A percentile compares a stretch with the other conserved stretches of the same genome.
phyloP scores from a whole-genome alignment of 805 yeast genomes.

The Kluyveromyces aestuarii region DNA sequence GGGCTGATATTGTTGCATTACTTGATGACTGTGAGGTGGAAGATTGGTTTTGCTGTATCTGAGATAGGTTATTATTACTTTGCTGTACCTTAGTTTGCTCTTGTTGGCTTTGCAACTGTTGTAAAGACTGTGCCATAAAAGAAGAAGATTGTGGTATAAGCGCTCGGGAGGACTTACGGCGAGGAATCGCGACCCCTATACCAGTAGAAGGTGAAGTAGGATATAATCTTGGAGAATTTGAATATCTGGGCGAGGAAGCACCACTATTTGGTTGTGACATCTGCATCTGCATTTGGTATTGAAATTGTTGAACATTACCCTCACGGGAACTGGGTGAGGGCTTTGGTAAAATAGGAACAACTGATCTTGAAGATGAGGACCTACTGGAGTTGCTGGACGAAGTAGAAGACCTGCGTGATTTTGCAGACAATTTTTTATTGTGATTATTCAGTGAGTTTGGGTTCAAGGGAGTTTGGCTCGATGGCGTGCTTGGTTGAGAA shows the following conservation, averaged over 20 bases:
- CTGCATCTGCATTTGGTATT: conserved; percentile 2
- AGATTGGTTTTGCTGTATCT: conserved; percentile 8
- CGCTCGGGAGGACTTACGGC: conserved; percentile 23
- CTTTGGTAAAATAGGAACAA: conserved; percentile 29
- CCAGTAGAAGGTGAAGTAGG: conserved; percentile 14
- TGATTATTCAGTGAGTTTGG: conserved; percentile 13
- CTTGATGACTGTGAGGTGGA: conserved; percentile 1
- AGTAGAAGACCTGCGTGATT: conserved; percentile 24
- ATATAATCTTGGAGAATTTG: conserved; percentile 7
- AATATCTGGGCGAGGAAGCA: conserved; percentile 23
- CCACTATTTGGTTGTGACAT: conserved; percentile 14
- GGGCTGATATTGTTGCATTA: conserved; percentile 10
- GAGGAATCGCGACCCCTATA: conserved; percentile 18
- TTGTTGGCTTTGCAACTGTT: conserved; percentile 18
- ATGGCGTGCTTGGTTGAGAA: not conserved
- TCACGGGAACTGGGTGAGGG: conserved; percentile 16
- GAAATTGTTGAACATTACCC: not conserved
- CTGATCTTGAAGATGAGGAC: conserved; percentile 23
- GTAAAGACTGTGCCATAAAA: conserved; percentile 21
- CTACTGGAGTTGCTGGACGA: conserved; percentile 25
- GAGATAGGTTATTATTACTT: conserved; percentile 10
- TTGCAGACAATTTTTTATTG: conserved; percentile 10
- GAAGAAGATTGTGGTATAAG: conserved; percentile 23
- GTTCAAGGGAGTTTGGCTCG: conserved; percentile 7
- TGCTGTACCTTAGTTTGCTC: conserved; percentile 9